A percentile compares a stretch with the other conserved stretches of the same genome.
phyloP scores from a whole-genome alignment of 148 eudicot species.

The Rhododendron molle region DNA sequence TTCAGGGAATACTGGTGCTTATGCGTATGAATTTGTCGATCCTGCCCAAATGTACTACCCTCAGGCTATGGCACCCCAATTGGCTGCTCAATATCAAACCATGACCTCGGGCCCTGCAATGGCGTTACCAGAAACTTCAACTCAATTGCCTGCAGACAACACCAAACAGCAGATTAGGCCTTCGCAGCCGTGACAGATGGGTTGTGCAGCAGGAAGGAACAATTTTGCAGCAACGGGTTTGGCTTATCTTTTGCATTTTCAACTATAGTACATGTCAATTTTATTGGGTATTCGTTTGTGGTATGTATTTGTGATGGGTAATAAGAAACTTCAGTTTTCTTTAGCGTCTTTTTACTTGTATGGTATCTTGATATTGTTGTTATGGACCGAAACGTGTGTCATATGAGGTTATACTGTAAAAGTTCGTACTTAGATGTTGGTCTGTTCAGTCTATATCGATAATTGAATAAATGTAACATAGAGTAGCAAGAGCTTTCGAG shows the following conservation, averaged over 20 bases:
- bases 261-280: constrained; percentile 19
- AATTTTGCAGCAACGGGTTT: constrained; percentile 57
- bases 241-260: constrained; percentile 27
- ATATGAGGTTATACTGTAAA: constrained; percentile 41
- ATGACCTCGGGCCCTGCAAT: constrained; percentile 33
- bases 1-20: constrained; percentile 39
- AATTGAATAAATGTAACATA: constrained; percentile 11
- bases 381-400: constrained; percentile 27
- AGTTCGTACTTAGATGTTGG: constrained; percentile 22
- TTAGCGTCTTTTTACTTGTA: constrained; percentile 12
- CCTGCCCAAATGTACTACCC: constrained; percentile 62
- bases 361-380: constrained; percentile 20
- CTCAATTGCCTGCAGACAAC: constrained; percentile 49
- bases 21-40: constrained; percentile 67
- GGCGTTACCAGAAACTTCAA: constrained; percentile 43
- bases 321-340: constrained; percentile 40
- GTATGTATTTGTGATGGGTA: constrained; percentile 44
- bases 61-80: constrained; percentile 52
- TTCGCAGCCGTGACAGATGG: constrained; percentile 43
- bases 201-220: constrained; percentile 27
- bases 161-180: constrained; percentile 47
- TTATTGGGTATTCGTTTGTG: constrained; percentile 51
- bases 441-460: constrained; percentile 19
- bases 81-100: constrained; percentile 69
- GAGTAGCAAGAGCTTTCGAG: background rate